These are phyloP conservation scores for Antitrichia curtipendula DNA, from an alignment of 225 moss, liverwort and hornwort genomes.

Conservation along the genomic window DNA sequence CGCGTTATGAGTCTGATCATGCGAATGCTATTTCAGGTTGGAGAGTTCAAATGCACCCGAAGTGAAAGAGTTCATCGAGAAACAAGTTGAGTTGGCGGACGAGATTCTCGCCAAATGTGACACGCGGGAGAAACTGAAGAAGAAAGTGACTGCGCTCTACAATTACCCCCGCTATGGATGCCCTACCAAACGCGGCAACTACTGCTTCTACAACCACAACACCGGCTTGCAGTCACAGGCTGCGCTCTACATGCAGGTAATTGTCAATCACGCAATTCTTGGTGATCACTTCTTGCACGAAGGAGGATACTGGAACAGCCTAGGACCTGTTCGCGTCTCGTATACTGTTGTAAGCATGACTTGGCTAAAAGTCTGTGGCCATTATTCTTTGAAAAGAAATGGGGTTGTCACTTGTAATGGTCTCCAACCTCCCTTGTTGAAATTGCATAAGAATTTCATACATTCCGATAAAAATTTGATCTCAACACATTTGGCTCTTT, in stretches of 20 bases:
- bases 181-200: constrained; percentile 55
- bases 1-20: background rate
- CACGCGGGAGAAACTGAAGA: constrained; percentile 55
- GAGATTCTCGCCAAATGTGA: constrained; percentile 43
- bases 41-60: constrained; percentile 61
- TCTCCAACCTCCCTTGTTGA: background rate
- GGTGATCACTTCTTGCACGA: background rate
- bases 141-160: constrained; percentile 55
- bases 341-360: background rate
- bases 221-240: constrained; percentile 77
- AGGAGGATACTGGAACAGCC: too few relatives aligned
- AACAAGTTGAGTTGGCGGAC: constrained; percentile 53
- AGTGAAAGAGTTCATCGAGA: constrained; percentile 47
- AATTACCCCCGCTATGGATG: constrained; percentile 81
- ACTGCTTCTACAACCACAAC: constrained; percentile 71
- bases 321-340: background rate
- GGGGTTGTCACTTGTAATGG: background rate
- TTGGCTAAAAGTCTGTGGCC: background rate
- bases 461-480: background rate
- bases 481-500: background rate
- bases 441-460: background rate
- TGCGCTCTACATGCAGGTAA: constrained; percentile 58
- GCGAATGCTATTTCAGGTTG: constrained; percentile 30
- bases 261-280: background rate
- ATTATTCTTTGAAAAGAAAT: background rate